A percentile compares a stretch with the other conserved stretches of the same genome.
Evolutionary conservation across 1,284 basidiomycete species (phyloP).

Genomic region (Wolfiporia cocos): DNA sequence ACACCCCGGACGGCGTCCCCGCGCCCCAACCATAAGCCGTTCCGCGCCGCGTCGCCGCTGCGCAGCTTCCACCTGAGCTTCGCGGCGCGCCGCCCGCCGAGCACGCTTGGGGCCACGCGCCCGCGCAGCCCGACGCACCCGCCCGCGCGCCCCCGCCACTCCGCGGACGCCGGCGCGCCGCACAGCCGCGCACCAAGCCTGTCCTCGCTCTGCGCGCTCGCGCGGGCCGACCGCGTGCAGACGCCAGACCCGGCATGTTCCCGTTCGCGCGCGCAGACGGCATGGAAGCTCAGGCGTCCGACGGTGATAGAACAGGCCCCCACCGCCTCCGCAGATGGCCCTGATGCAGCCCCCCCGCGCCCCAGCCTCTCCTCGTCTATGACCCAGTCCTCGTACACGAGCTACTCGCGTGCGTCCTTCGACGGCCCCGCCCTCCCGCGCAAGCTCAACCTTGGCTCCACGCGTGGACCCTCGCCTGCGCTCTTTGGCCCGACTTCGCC

Average conservation of each 20-base stretch:
- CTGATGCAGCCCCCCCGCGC: constrained; percentile 37
- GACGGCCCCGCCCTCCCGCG: constrained; percentile 37
- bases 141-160: no score
- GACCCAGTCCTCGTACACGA: constrained; percentile 45
- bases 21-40: constrained; percentile 24
- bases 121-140: not conserved
- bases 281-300: constrained; percentile 46
- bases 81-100: constrained; percentile 16
- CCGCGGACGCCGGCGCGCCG: not conserved
- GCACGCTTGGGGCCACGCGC: not conserved
- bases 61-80: constrained; percentile 49
- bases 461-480: constrained; percentile 38
- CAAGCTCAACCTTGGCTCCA: constrained; percentile 41
- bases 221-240: constrained; percentile 13
- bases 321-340: constrained; percentile 25
- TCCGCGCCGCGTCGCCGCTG: constrained; percentile 45
- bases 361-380: constrained; percentile 63
- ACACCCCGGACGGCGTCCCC: constrained; percentile 26
- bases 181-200: constrained; percentile 20
- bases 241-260: constrained; percentile 15
- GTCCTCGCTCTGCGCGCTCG: constrained; percentile 13
- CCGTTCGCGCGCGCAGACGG: constrained; percentile 17
- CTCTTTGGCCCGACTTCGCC: constrained; percentile 31
- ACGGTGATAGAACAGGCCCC: constrained; percentile 56
- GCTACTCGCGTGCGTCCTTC: constrained; percentile 31